phyloP scores from a whole-genome alignment of 2,329 filamentous ascomycete species.

The Chaetomiaceae sp. region DNA sequence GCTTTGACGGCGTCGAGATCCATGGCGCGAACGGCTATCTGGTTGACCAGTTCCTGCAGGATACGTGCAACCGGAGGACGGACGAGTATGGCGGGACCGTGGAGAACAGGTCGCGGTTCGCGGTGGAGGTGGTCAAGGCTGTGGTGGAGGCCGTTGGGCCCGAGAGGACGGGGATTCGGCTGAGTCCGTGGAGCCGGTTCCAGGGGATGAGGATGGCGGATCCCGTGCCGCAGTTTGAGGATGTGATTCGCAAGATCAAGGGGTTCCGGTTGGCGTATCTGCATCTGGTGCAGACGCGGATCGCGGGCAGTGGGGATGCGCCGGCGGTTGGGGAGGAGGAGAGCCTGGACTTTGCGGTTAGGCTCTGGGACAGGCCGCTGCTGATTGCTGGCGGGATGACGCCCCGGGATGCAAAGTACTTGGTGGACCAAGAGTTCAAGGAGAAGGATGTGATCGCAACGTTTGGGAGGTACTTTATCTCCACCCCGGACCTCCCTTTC shows the following conservation, averaged over 20 bases:
- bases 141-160: slow-evolving; percentile 38
- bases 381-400: slow-evolving; percentile 32
- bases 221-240: slow-evolving; percentile 22
- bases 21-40: slow-evolving; percentile 56
- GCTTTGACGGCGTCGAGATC: slow-evolving; percentile 44
- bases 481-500: slow-evolving; percentile 44
- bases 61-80: slow-evolving; percentile 47
- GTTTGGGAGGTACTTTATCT: slow-evolving; percentile 41
- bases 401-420: slow-evolving; percentile 22
- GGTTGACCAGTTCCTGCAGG: slow-evolving; percentile 52
- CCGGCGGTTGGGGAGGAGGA: slow-evolving; percentile 12
- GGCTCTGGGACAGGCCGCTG: slow-evolving; percentile 31
- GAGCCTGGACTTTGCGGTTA: slow-evolving; percentile 31
- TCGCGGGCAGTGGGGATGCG: slow-evolving; percentile 1
- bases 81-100: slow-evolving; percentile 54
- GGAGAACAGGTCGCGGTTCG: slow-evolving; percentile 46
- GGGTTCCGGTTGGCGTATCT: slow-evolving; percentile 47
- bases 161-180: slow-evolving; percentile 45
- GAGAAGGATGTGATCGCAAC: slow-evolving; percentile 31
- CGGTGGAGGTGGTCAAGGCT: slow-evolving; percentile 50
- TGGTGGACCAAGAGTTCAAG: slow-evolving; percentile 29
- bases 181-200: slow-evolving; percentile 53
- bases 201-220: slow-evolving; percentile 25
- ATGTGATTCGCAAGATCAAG: slow-evolving; percentile 20
- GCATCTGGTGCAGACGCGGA: slow-evolving; percentile 49